phyloP scores from a whole-genome alignment of 352 stramenopile genomes.

The Pythium grandisporangium region DNA sequence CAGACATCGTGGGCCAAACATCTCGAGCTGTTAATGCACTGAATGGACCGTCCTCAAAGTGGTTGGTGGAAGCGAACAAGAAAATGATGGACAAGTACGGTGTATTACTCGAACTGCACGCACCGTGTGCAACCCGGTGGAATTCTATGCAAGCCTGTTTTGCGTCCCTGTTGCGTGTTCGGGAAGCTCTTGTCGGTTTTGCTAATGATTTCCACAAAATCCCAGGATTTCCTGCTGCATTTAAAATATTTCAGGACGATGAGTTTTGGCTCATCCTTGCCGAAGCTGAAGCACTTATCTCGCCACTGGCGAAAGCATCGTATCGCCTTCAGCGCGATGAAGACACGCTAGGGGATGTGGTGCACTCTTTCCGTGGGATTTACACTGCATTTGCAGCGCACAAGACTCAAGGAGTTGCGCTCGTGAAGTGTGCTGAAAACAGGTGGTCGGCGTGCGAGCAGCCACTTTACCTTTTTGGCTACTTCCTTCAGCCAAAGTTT shows the following conservation, averaged over 20 bases:
- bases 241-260: not conserved
- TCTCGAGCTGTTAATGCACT: not conserved
- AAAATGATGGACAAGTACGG: not conserved
- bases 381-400: not conserved
- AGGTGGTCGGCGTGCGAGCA: constrained; percentile 4
- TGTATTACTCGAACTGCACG: not conserved
- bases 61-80: not conserved
- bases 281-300: not conserved
- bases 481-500: constrained; percentile 2
- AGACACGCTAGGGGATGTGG: constrained; percentile 1
- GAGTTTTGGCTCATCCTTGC: not conserved
- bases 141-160: constrained; percentile 5
- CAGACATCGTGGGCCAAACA: not conserved
- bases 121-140: not conserved
- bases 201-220: not conserved
- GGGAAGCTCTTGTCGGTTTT: not conserved
- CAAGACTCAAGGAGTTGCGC: not conserved
- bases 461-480: not conserved
- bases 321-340: constrained; percentile 1
- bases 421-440: not conserved
- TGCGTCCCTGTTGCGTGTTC: constrained; percentile 1
- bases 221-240: too few relatives aligned
- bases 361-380: not conserved
- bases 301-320: not conserved
- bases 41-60: not conserved